A percentile compares a stretch with the other conserved stretches of the same genome.
These are phyloP conservation scores for Sisymbrium altissimum DNA, from an alignment of 345 rosid genomes.

Conservation along the genomic window DNA sequence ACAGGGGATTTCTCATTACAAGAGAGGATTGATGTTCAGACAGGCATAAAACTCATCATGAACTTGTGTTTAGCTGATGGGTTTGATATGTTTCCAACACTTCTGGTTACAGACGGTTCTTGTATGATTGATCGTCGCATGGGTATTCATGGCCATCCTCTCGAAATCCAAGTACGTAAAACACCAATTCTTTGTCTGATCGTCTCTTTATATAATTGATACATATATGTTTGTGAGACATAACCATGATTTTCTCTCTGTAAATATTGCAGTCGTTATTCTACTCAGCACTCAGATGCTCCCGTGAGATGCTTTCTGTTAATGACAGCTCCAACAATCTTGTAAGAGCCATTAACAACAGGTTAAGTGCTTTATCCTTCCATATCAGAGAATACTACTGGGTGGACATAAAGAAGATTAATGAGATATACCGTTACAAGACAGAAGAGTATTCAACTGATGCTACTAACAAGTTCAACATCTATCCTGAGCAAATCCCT, in stretches of 20 bases:
- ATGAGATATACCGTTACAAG: constrained; percentile 85
- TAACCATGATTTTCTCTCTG: not conserved
- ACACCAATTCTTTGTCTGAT: not conserved
- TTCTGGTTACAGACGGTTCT: constrained; percentile 81
- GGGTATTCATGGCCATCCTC: constrained; percentile 95
- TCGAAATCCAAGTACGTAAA: constrained; percentile 77
- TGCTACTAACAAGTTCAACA: constrained; percentile 84
- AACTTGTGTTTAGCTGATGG: constrained; percentile 82
- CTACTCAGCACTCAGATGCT: constrained; percentile 70
- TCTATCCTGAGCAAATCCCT: constrained; percentile 89
- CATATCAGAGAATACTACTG: constrained; percentile 89
- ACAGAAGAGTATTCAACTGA: constrained; percentile 87
- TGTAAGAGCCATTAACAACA: constrained; percentile 71
- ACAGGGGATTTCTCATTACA: constrained; percentile 79
- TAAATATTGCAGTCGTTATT: constrained; percentile 56
- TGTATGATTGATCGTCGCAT: constrained; percentile 92
- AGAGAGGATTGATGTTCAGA: constrained; percentile 89
- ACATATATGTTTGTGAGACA: not conserved
- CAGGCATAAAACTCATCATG: constrained; percentile 68
- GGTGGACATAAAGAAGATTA: constrained; percentile 81
- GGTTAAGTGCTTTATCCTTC: constrained; percentile 79
- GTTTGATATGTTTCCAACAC: constrained; percentile 90
- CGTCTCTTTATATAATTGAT: not conserved
- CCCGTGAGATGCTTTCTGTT: constrained; percentile 67
- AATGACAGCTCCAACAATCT: constrained; percentile 68